Base-by-base conservation (phyloP, 2,329 filamentous ascomycete species). In the Arthrobotrys conoides region DNA sequence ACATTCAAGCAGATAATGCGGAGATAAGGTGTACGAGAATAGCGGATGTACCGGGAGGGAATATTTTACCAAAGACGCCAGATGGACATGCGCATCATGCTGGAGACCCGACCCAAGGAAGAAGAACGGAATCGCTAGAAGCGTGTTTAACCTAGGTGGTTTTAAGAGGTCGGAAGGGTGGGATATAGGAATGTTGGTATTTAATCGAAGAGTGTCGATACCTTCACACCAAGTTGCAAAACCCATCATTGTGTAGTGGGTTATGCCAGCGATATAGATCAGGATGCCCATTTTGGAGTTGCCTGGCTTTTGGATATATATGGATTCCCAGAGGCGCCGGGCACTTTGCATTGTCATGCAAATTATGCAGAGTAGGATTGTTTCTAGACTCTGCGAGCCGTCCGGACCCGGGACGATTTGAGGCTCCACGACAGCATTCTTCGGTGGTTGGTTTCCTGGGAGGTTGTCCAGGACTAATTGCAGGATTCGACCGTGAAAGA, bases 1-100 rank as follows among this genome's bases (percentile, higher is more conserved):
- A 83, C 93, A 94, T 85, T 98, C 96, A 82, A 91, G 93, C 2
- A 92, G 92, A 84, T 98, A 99, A 85, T 99, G 96, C 18, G 96
- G 94, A 82, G 92, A 96, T 46, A 97, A 85, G 22, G 96, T 84
- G 72, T 87, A 86, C 53, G 87, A 86, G 84, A 98, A 99, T 72
- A 92, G 85, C 1, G 91, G 90, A 76, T 91, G 88, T 1, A 88
- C 86, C 0, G 95, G 95, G 5, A 98, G 87, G 10, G 92, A 92
- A 84, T 99, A 98, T 83, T 94, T 95, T 83, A 90, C 89, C 76
- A 96, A 85, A 46, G 88, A 88, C 49, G 90, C 89, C 20, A 96
- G 88, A 82, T 94, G 87, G 69, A 85, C 85, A 83, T 95, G 93
- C 82, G 91, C 92, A 80, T 89, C 87, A 84, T 95, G 89, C 83